Evolutionary conservation across 2,329 filamentous ascomycete genomes (phyloP).

Genomic region (Saccharata proteae): DNA sequence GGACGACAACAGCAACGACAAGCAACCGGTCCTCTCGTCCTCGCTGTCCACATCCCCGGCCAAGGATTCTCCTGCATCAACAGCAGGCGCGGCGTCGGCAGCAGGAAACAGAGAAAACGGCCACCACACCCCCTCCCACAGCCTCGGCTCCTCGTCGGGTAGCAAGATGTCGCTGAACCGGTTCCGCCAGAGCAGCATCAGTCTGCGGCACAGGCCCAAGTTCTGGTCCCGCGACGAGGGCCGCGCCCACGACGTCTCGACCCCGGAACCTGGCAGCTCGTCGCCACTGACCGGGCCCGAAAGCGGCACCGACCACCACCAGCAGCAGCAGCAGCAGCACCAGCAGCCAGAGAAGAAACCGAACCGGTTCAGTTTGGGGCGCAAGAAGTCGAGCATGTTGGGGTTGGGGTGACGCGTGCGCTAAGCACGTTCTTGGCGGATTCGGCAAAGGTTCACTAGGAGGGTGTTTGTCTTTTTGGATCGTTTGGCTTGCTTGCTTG

Average conservation of each 20-base stretch:
- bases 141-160: slow-evolving; percentile 2
- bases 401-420: slow-evolving; percentile 8
- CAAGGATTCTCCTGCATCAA: slow-evolving; percentile 3
- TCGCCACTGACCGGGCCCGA: too few relatives aligned
- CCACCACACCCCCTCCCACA: slow-evolving; percentile 1
- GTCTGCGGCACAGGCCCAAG: slow-evolving; percentile 65
- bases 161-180: slow-evolving; percentile 41
- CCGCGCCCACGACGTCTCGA: slow-evolving; percentile 20
- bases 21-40: slow-evolving; percentile 1
- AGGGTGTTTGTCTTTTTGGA: too few relatives aligned
- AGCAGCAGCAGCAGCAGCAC: too few relatives aligned
- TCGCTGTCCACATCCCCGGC: slow-evolving; percentile 1
- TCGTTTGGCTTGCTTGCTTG: too few relatives aligned
- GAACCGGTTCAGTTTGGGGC: slow-evolving; percentile 50
- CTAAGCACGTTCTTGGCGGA: too few relatives aligned
- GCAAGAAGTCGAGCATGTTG: slow-evolving; percentile 44
- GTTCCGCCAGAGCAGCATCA: slow-evolving; percentile 62
- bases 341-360: slow-evolving; percentile 41
- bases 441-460: too few relatives aligned
- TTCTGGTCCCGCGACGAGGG: slow-evolving; percentile 42
- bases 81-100: slow-evolving; percentile 1
- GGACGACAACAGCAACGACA: slow-evolving; percentile 1
- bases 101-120: slow-evolving; percentile 14
- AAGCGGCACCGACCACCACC: slow-evolving; percentile 1
- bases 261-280: too few relatives aligned